Base-by-base conservation (phyloP, 345 rosid species). In the Cardamine resedifolia region DNA sequence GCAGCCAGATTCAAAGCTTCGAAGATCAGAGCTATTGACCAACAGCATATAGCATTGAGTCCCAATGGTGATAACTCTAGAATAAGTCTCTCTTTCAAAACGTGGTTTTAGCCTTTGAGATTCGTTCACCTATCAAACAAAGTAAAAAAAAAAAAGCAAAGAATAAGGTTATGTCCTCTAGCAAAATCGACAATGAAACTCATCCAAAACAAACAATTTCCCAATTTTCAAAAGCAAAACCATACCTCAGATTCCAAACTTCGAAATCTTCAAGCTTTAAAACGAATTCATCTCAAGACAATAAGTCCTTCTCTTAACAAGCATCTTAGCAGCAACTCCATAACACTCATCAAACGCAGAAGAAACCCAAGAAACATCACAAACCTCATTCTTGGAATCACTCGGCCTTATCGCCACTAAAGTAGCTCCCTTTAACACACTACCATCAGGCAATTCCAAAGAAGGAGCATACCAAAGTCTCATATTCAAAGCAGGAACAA, bases 281-380 rank as follows among this genome's bases (percentile, higher is more conserved):
- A 95, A 91, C 4, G 99, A 95, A 85, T 95, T 95, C 99, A 95
- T 95, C 82, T 95, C 99, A 81, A 95, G 80, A 76, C 96, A 95
- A 79, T 95, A 95, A 58, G 97, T 95, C 83, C 88, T 87, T 68
- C 99, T 82, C 82, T 90, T 95, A 10, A 90, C 90, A 0, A 95
- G 77, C 98, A 95, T 88, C 85, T 83, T 90, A 1, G 96, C 97
- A 10, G 97, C 98, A n/a, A 87, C 72, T 36, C 96, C 94, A 70
- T 84, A 90, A 19, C 85, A 84, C 79, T 82, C 99, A 77, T 92
- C 89, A 67, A 96, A 92, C 0, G 94, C 97, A 14, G 85, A 70
- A 6, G 92, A 86, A 38, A 96, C 83, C 96, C 96, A 92, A 33
- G 86, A 87, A 1, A 81, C 81, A 83, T 92, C 98, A n/a, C 82